Evolutionary conservation across 2,329 filamentous ascomycete genomes (phyloP).

Genomic region (Rutstroemia sydowiana): DNA sequence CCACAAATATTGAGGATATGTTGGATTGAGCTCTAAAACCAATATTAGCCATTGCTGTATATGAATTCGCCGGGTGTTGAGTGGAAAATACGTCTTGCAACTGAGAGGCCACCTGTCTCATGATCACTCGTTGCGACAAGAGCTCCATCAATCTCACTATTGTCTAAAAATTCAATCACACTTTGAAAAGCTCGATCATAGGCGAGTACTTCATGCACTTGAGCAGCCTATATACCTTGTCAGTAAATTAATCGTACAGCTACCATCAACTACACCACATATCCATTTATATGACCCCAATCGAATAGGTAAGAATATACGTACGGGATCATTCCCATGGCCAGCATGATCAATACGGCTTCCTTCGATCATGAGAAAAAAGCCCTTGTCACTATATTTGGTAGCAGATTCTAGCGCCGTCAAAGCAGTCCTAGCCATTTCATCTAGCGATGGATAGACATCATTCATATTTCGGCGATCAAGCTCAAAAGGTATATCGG

Average conservation of each 20-base stretch:
- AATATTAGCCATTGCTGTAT: constrained; percentile 1
- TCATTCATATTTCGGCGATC: constrained; percentile 75
- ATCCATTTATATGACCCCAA: not conserved
- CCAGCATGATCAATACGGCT: constrained; percentile 94
- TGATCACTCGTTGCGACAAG: constrained; percentile 91
- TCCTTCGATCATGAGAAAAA: constrained; percentile 98
- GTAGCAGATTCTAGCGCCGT: constrained; percentile 75
- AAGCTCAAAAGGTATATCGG: constrained; percentile 87
- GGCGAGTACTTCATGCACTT: constrained; percentile 88
- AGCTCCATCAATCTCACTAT: constrained; percentile 65
- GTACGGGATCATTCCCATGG: constrained; percentile 68
- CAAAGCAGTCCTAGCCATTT: constrained; percentile 83
- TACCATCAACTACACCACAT: not conserved
- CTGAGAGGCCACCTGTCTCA: constrained; percentile 84
- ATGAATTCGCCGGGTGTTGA: not conserved
- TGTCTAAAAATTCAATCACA: constrained; percentile 77
- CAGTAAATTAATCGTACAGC: not conserved
- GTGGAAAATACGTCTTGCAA: constrained; percentile 59
- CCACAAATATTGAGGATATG: constrained; percentile 69
- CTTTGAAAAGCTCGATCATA: constrained; percentile 82
- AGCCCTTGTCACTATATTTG: constrained; percentile 76
- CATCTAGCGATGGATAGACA: constrained; percentile 78
- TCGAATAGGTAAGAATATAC: not conserved
- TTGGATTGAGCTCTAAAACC: constrained; percentile 43
- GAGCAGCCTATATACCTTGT: constrained; percentile 41